Percentiles rank a stretch among this genome's conserved stretches.
Evolutionary conservation across 1,284 basidiomycete genomes (phyloP).

Genomic region (Meripilus lineatus): DNA sequence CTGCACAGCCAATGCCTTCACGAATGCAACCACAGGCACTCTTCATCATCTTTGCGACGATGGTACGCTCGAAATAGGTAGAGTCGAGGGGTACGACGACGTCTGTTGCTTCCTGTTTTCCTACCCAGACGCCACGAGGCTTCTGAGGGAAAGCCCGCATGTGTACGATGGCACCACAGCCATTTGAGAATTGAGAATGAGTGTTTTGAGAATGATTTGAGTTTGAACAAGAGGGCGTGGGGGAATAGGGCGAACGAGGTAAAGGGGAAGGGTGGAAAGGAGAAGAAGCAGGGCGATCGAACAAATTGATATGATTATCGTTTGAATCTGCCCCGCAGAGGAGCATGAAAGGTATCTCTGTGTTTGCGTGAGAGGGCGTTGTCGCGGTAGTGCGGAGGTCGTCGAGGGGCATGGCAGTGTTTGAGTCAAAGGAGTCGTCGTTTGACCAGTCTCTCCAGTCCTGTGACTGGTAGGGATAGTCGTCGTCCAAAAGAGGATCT

Average conservation of each 20-base stretch:
- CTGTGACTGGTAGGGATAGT: slow-evolving; percentile 17
- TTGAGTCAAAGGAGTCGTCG: slow-evolving; percentile 8
- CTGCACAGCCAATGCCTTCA: slow-evolving; percentile 59
- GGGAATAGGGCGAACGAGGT: slow-evolving; percentile 29
- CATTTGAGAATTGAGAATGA: slow-evolving; percentile 32
- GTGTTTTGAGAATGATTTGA: slow-evolving; percentile 24
- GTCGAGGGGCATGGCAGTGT: slow-evolving; percentile 18
- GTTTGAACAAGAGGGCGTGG: no score
- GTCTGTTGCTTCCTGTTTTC: slow-evolving; percentile 42
- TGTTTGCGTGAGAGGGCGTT: slow-evolving; percentile 1
- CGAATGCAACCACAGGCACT: slow-evolving; percentile 59
- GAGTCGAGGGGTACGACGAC: slow-evolving; percentile 48
- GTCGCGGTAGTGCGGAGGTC: slow-evolving; percentile 9
- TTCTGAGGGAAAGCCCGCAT: slow-evolving; percentile 45
- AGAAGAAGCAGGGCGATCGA: no score
- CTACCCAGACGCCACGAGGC: slow-evolving; percentile 51
- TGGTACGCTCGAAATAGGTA: slow-evolving; percentile 46
- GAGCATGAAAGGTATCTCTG: slow-evolving; percentile 35
- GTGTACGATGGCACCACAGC: slow-evolving; percentile 59
- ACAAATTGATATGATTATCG: no score
- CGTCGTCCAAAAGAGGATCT: slow-evolving; percentile 14
- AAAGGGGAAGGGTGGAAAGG: slow-evolving; percentile 20
- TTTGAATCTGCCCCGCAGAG: no score
- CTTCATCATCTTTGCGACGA: slow-evolving; percentile 43
- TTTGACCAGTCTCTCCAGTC: slow-evolving; percentile 19